A percentile compares a stretch with the other conserved stretches of the same genome.
These are phyloP conservation scores for Pseudogymnoascus pannorum DNA, from an alignment of 2,329 filamentous ascomycete species.

Conservation along the genomic window DNA sequence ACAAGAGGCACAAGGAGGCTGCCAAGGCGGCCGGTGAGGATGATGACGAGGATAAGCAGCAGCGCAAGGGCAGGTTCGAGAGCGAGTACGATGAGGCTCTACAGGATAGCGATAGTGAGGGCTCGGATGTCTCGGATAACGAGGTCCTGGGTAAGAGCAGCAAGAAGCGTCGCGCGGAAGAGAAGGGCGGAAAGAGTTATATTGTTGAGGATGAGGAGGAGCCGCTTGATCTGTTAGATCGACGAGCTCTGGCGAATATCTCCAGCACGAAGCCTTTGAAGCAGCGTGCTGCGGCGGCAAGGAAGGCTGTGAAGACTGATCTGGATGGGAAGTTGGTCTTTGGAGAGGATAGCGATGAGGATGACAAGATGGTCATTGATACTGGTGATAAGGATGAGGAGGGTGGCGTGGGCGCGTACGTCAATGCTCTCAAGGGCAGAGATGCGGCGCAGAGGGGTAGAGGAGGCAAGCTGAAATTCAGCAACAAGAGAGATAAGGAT, in stretches of 20 bases:
- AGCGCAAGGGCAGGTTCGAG: slow-evolving; percentile 62
- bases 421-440: slow-evolving; percentile 60
- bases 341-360: slow-evolving; percentile 48
- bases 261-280: slow-evolving; percentile 79
- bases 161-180: slow-evolving; percentile 32
- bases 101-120: slow-evolving; percentile 56
- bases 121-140: slow-evolving; percentile 55
- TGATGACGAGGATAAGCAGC: slow-evolving; percentile 47
- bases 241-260: slow-evolving; percentile 83
- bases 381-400: slow-evolving; percentile 38
- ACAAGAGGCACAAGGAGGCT: slow-evolving; percentile 79
- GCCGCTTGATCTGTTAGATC: slow-evolving; percentile 86
- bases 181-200: slow-evolving; percentile 65
- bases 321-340: slow-evolving; percentile 76
- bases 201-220: slow-evolving; percentile 94
- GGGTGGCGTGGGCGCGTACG: slow-evolving; percentile 60
- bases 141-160: slow-evolving; percentile 42
- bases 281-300: slow-evolving; percentile 43
- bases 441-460: slow-evolving; percentile 58
- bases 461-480: slow-evolving; percentile 64
- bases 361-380: slow-evolving; percentile 58
- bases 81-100: slow-evolving; percentile 96
- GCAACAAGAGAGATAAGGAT: slow-evolving; percentile 53
- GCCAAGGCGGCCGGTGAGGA: slow-evolving; percentile 49
- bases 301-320: slow-evolving; percentile 59